phyloP scores from a whole-genome alignment of 2,329 filamentous ascomycete species.

The Akanthomyces uredinophilus region DNA sequence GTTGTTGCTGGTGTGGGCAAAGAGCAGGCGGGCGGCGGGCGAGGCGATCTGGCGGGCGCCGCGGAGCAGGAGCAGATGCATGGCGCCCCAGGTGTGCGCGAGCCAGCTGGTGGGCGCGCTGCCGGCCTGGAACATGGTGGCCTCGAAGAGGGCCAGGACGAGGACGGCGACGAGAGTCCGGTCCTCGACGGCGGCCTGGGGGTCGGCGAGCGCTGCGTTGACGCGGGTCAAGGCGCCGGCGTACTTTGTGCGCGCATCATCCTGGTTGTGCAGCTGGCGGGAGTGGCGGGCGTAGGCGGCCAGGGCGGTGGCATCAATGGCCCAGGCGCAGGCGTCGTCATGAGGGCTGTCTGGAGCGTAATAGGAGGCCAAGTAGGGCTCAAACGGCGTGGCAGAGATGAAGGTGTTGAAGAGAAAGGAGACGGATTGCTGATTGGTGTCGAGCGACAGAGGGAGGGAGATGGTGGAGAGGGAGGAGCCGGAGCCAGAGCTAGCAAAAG shows the following conservation, averaged over 20 bases:
- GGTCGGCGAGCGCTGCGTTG: slow-evolving; percentile 18
- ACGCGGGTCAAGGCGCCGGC: slow-evolving; percentile 18
- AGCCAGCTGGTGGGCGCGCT: slow-evolving; percentile 24
- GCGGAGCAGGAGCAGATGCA: slow-evolving; percentile 24
- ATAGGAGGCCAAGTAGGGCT: slow-evolving; percentile 21
- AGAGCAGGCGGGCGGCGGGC: slow-evolving; percentile 19
- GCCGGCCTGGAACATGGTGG: slow-evolving; percentile 22
- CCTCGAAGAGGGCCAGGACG: slow-evolving; percentile 25
- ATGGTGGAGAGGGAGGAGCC: neutral
- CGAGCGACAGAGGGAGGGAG: neutral
- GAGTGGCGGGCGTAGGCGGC: slow-evolving; percentile 21
- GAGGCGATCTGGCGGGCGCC: slow-evolving; percentile 21
- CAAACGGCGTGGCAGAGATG: slow-evolving; percentile 23
- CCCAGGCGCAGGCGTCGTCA: slow-evolving; percentile 20
- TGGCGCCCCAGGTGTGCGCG: slow-evolving; percentile 22
- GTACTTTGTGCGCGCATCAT: slow-evolving; percentile 21
- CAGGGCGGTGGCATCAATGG: slow-evolving; percentile 22
- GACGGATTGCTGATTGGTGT: slow-evolving; percentile 14
- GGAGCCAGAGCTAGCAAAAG: neutral
- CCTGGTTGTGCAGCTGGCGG: slow-evolving; percentile 16
- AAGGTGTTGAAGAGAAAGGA: slow-evolving; percentile 24
- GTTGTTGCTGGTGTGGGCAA: slow-evolving; percentile 23
- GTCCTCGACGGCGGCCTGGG: slow-evolving; percentile 20
- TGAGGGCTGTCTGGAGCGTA: slow-evolving; percentile 10
- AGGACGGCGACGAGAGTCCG: slow-evolving; percentile 24